Conservation (phyloP, 768 basidiomycete genomes). For the Multifurca ochricompacta region DNA sequence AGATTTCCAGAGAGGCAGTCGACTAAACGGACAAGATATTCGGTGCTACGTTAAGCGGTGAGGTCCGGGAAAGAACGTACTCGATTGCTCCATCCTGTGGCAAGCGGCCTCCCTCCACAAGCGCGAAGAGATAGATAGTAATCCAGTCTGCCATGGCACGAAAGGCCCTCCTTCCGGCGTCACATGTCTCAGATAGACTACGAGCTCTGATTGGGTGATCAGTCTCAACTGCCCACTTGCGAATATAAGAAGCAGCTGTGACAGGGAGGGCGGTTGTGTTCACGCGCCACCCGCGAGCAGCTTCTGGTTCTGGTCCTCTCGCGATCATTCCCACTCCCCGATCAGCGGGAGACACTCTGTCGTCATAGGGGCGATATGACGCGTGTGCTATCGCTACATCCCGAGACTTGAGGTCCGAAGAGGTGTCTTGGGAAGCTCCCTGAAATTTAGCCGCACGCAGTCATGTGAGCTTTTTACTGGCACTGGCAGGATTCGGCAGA, state of each 20-base stretch:
- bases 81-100: constrained; percentile 17
- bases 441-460: background rate
- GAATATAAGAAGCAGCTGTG: constrained; percentile 1
- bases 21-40: background rate
- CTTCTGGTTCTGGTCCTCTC: background rate
- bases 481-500: background rate
- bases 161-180: constrained; percentile 14
- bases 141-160: constrained; percentile 16
- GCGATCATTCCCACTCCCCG: constrained; percentile 5
- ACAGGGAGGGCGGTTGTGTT: background rate
- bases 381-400: background rate
- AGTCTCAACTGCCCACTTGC: constrained; percentile 5
- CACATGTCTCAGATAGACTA: constrained; percentile 14
- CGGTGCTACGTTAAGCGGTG: background rate
- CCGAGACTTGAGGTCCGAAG: background rate
- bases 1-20: constrained; percentile 15
- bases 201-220: constrained; percentile 17
- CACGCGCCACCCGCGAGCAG: constrained; percentile 5
- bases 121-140: constrained; percentile 17
- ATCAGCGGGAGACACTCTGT: constrained; percentile 4
- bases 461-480: constrained; percentile 3
- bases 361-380: constrained; percentile 5
- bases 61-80: constrained; percentile 6
- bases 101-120: constrained; percentile 15
- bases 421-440: background rate